These are phyloP conservation scores for Yamadazyma triangularis DNA, from an alignment of 1,139 yeast genomes.

Conservation along the genomic window DNA sequence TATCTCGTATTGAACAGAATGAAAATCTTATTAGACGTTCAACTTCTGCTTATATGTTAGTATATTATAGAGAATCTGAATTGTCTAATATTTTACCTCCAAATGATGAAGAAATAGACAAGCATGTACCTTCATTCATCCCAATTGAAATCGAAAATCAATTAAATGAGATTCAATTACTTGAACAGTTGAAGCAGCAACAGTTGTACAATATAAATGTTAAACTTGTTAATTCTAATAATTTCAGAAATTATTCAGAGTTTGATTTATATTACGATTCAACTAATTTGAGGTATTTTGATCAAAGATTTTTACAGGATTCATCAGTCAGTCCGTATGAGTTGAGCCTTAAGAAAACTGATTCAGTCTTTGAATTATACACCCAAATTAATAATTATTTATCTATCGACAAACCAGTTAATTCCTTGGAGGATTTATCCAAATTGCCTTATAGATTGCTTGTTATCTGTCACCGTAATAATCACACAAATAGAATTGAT, in stretches of 20 bases:
- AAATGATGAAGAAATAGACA: slow-evolving; percentile 39
- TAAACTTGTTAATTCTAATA: slow-evolving; percentile 47
- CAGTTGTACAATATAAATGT: slow-evolving; percentile 69
- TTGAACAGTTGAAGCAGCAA: slow-evolving; percentile 70
- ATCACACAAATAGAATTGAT: slow-evolving; percentile 69
- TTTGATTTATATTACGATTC: slow-evolving; percentile 74
- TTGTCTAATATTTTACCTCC: slow-evolving; percentile 57
- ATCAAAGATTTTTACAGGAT: slow-evolving; percentile 35
- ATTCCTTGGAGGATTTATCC: slow-evolving; percentile 22
- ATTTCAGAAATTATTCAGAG: slow-evolving; percentile 61
- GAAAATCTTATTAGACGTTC: slow-evolving; percentile 68
- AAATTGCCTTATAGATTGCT: slow-evolving; percentile 52
- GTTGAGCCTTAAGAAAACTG: slow-evolving; percentile 56
- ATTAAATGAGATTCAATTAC: slow-evolving; percentile 55
- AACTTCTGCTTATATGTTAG: slow-evolving; percentile 96
- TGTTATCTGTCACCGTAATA: slow-evolving; percentile 65
- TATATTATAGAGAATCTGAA: slow-evolving; percentile 70
- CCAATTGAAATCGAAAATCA: slow-evolving; percentile 61
- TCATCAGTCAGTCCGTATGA: slow-evolving; percentile 47
- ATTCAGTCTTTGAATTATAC: slow-evolving; percentile 48
- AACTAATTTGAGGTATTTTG: slow-evolving; percentile 39
- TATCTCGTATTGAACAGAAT: slow-evolving; percentile 58
- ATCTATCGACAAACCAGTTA: slow-evolving; percentile 3
- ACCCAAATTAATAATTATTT: slow-evolving; percentile 36
- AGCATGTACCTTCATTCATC: slow-evolving; percentile 61